phyloP scores from a whole-genome alignment of 177 flowering plant species.

The Tripterygium wilfordii region DNA sequence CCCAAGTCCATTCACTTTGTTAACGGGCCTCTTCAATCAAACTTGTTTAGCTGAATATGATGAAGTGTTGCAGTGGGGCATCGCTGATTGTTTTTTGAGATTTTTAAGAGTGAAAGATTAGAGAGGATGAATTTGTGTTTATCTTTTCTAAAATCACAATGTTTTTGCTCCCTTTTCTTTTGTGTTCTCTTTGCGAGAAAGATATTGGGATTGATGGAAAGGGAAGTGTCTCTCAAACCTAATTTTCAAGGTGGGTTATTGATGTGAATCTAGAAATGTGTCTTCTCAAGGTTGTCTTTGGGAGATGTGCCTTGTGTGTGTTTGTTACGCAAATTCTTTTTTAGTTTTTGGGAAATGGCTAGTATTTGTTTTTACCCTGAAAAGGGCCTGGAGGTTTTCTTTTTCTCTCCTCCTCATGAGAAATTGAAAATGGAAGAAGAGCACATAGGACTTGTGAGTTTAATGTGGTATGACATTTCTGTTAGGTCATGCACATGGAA shows the following conservation, averaged over 20 bases:
- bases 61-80: slow-evolving; percentile 42
- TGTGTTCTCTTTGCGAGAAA: slow-evolving; percentile 4
- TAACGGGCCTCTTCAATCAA: too few species aligned
- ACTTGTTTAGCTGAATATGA: slow-evolving; percentile 60
- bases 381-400: slow-evolving; percentile 13
- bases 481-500: slow-evolving; percentile 5
- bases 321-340: slow-evolving; percentile 24
- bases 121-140: slow-evolving; percentile 1
- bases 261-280: slow-evolving; percentile 54
- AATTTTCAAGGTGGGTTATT: slow-evolving; percentile 47
- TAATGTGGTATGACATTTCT: slow-evolving; percentile 1
- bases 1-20: too few species aligned
- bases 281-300: slow-evolving; percentile 48
- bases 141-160: slow-evolving; percentile 5
- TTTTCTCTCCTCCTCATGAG: background rate
- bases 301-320: slow-evolving; percentile 36
- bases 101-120: too few species aligned
- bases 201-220: slow-evolving; percentile 62
- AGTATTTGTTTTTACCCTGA: slow-evolving; percentile 25
- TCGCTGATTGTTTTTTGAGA: too few species aligned
- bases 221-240: slow-evolving; percentile 17
- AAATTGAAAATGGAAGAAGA: background rate
- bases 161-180: background rate
- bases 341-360: slow-evolving; percentile 42
- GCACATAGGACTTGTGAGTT: background rate